Evolutionary conservation across 371 early-diverging fungal genomes (phyloP), one percentile per base, ranked within the genome.

Genomic region (Homolaphlyctis polyrhiza): DNA sequence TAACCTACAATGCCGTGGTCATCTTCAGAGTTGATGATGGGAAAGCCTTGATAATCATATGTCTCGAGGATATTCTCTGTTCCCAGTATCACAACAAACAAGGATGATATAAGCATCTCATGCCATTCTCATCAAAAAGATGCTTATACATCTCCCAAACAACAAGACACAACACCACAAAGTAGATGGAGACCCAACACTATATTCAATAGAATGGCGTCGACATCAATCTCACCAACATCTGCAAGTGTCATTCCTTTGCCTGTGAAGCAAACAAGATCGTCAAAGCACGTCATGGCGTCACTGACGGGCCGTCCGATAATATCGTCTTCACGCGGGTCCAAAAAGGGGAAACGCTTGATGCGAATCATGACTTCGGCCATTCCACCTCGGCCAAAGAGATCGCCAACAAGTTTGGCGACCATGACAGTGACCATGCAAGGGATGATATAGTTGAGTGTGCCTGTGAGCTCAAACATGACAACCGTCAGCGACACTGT

Each of bases 381-480:
- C 21, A 95, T 87, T 4, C 94, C 92, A 62, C 87, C 91, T 51
- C 84, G 81, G 3, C 83, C 86, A 73, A 96, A 88, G 52, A 82
- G 77, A 66, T 95, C 95, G 13, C 91, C 91, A 2, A 90, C 85
- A 86, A 91, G 90, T 67, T 94, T 96, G n/a, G 96, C 88, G 8
- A 92, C 87, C 88, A 96, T 91, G 29, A 97, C 80, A 6, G 93
- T 86, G 54, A 94, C 81, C 92, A 96, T 95, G 58, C 92, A 90
- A 2, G 95, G 96, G 43, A 94, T 73, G 60, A 95, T 90, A 67
- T 94, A 94, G 30, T 87, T 88, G 27, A 95, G 76, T 0, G 93
- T 89, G 35, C 94, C 94, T 0, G 97, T 96, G 45, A 97, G 78
- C 74, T 97, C 97, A 79, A 95, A 95, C 90, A 96, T 90, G 67